Percentiles rank a stretch among this genome's conserved stretches.
Conservation (phyloP, 225 moss, liverwort and hornwort genomes). For the Climacium dendroides region DNA sequence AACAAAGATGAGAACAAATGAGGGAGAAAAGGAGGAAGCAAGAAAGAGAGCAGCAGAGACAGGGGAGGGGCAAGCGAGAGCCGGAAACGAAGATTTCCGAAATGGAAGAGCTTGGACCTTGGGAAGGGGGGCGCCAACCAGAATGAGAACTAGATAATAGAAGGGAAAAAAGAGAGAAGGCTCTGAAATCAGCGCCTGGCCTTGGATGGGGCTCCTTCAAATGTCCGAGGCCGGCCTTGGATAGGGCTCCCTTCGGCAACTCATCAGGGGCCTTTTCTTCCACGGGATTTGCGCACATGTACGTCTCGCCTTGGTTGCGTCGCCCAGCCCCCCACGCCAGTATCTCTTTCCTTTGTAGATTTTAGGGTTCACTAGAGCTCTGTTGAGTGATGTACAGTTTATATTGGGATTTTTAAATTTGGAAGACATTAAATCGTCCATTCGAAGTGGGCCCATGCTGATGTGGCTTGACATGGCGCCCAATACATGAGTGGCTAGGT, state of each 20-base stretch:
- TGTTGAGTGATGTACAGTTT: neutral
- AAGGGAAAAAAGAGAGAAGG: neutral
- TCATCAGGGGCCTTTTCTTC: neutral
- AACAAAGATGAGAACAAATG: neutral
- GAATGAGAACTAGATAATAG: neutral
- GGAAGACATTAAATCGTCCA: no score
- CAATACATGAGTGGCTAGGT: no score
- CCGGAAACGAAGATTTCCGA: conserved; percentile 19
- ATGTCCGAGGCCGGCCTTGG: neutral
- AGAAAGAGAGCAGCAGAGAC: neutral
- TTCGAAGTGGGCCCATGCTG: no score
- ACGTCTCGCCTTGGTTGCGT: neutral
- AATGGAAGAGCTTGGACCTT: neutral
- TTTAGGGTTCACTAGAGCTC: neutral
- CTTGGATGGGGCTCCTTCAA: neutral
- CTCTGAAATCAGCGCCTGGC: neutral
- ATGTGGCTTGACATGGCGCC: no score
- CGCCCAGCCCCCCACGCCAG: neutral
- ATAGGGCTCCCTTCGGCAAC: neutral
- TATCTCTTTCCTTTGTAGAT: neutral
- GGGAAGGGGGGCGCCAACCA: neutral
- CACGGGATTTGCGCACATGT: neutral
- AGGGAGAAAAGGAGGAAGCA: neutral
- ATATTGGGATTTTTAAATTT: neutral
- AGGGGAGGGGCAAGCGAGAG: neutral